A percentile compares a stretch with the other conserved stretches of the same genome.
These are phyloP conservation scores for Aspergillus sp. DNA, from an alignment of 2,329 filamentous ascomycete species.

Conservation along the genomic window DNA sequence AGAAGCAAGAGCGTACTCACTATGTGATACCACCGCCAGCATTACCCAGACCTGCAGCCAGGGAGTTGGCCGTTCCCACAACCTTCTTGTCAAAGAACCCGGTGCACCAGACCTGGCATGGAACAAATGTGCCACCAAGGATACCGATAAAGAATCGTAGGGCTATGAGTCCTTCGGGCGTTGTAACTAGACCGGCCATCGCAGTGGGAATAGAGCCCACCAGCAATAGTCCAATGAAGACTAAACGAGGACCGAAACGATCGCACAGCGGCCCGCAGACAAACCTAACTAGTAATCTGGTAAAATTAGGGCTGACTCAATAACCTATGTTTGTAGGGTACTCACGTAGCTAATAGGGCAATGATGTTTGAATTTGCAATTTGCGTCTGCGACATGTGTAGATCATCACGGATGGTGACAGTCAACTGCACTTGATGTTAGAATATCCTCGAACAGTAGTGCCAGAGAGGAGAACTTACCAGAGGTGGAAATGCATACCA, in stretches of 20 bases:
- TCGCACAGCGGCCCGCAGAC: slow-evolving; percentile 84
- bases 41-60: slow-evolving; percentile 84
- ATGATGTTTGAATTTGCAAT: slow-evolving; percentile 90
- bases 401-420: slow-evolving; percentile 76
- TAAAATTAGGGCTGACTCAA: neutral
- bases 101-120: slow-evolving; percentile 87
- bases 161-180: slow-evolving; percentile 53
- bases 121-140: slow-evolving; percentile 45
- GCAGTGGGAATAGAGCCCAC: slow-evolving; percentile 77
- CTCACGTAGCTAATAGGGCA: slow-evolving; percentile 68
- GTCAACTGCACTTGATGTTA: slow-evolving; percentile 51
- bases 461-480: slow-evolving; percentile 48
- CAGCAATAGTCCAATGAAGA: slow-evolving; percentile 76
- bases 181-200: slow-evolving; percentile 73
- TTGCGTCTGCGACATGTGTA: slow-evolving; percentile 67
- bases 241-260: slow-evolving; percentile 73
- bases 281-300: slow-evolving; percentile 70
- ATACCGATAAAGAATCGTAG: slow-evolving; percentile 47
- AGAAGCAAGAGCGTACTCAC: slow-evolving; percentile 20
- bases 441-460: slow-evolving; percentile 12
- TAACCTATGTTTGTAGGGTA: neutral
- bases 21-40: slow-evolving; percentile 88
- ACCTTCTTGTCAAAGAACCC: slow-evolving; percentile 93
- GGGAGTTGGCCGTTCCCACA: slow-evolving; percentile 81
- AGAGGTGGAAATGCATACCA: slow-evolving; percentile 89